These are phyloP conservation scores for Candida freyschussii DNA, from an alignment of 1,139 yeast genomes.

Conservation along the genomic window DNA sequence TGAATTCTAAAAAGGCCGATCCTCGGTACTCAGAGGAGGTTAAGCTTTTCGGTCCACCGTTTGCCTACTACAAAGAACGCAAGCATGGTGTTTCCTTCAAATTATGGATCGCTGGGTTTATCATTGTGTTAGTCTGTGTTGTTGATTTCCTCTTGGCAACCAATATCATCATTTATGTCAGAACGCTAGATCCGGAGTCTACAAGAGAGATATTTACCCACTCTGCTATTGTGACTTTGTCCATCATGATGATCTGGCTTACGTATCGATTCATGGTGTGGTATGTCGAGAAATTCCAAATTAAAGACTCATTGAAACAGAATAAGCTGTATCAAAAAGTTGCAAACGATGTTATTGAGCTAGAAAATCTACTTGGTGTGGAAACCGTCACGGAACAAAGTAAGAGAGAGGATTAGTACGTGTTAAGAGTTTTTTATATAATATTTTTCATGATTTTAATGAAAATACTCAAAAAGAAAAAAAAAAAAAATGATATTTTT, in stretches of 20 bases:
- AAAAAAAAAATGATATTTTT: no score
- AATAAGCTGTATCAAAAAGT: conserved; percentile 21
- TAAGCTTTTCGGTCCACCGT: conserved; percentile 24
- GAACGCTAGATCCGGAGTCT: conserved; percentile 27
- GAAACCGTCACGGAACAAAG: conserved; percentile 5
- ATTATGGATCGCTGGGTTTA: conserved; percentile 23
- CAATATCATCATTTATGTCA: conserved; percentile 29
- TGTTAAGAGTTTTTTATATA: neutral
- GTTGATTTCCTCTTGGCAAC: conserved; percentile 31
- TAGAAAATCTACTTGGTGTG: conserved; percentile 20
- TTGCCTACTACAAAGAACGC: conserved; percentile 20
- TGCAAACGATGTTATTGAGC: conserved; percentile 21
- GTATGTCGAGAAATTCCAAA: conserved; percentile 19
- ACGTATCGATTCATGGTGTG: conserved; percentile 19
- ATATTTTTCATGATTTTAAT: neutral
- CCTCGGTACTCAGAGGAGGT: conserved; percentile 15
- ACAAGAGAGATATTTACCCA: conserved; percentile 17
- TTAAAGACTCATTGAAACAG: conserved; percentile 15
- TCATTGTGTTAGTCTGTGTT: conserved; percentile 25
- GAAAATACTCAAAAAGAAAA: neutral
- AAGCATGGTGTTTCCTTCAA: conserved; percentile 19
- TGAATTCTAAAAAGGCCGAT: no score
- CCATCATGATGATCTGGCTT: conserved; percentile 18
- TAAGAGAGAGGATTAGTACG: conserved; percentile 3
- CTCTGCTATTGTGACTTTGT: conserved; percentile 15